Evolutionary conservation across 176 grass and related monocot genomes (phyloP), one percentile per base, ranked within the genome.

Genomic region (Rhipidocladum racemiflorum): DNA sequence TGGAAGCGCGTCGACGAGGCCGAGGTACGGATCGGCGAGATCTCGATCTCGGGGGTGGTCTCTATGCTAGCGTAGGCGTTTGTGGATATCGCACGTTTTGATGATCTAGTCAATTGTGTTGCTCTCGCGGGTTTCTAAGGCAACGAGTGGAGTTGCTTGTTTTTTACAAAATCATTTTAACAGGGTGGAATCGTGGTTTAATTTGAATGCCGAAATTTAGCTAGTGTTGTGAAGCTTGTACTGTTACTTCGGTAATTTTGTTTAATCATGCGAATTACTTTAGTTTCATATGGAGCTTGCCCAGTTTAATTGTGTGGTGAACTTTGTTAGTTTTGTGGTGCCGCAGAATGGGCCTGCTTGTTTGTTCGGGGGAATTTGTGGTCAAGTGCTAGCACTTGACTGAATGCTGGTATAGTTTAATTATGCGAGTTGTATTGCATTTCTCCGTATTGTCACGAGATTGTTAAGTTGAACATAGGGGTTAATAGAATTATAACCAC

Each of bases 1-100:
- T 99, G 97, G 97, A 99, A 99, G 85, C 92, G 89, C 70, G 93
- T 99, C 64, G 91, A 99, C 67, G 97, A 99, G 83, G 91, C 89
- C 6, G 97, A 99, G 93, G 97, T 99, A 92, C n/a, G 86, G 9
- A 55, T 83, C 25, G 10, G 16, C 30, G 72, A 83, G 74, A 90
- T 90, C 88, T 68, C 66, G 88, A 82, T 86, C 88, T 72, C 72
- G 46, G 4, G 78, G 25, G 8, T 64, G 55, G 20, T 74, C 63
- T 14, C 44, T 53, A 7, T 72, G 76, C 34, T 65, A 18, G 9
- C 20, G 34, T 77, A 34, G 35, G 20, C 66, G 2, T 11, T 32
- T 62, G 24, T 68, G 9, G 32, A 21, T 9, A 56, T 61, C 25
- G 15, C 38, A 7, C 63, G 28, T 65, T 76, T 70, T 32, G 35